These are phyloP conservation scores for Brassica carinata DNA, from an alignment of 345 rosid genomes.

Conservation along the genomic window DNA sequence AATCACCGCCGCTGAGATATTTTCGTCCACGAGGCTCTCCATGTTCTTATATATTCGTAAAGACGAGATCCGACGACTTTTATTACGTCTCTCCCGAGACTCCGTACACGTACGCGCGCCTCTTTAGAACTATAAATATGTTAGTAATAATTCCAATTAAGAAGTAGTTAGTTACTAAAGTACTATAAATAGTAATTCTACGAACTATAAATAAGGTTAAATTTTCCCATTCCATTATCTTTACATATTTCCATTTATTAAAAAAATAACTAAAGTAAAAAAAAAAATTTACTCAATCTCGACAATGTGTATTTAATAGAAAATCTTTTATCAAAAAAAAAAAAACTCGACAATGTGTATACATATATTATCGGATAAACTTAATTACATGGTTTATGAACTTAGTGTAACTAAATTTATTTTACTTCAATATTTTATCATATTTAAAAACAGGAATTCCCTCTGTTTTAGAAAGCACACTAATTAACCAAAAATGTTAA, in stretches of 20 bases:
- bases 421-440: too few species aligned
- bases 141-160: not conserved
- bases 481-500: too few species aligned
- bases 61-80: conserved; percentile 44
- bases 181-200: too few species aligned
- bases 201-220: too few species aligned
- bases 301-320: not conserved
- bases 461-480: too few species aligned
- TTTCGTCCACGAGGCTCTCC: conserved; percentile 44
- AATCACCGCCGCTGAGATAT: conserved; percentile 43
- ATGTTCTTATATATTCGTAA: conserved; percentile 26
- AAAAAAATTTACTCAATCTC: too few species aligned
- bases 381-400: not conserved
- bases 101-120: conserved; percentile 30
- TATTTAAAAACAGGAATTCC: too few species aligned
- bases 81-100: conserved; percentile 38
- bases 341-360: not conserved
- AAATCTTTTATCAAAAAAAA: too few species aligned
- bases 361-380: too few species aligned
- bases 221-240: too few species aligned
- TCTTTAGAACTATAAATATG: not conserved
- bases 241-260: not conserved
- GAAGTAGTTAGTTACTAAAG: too few species aligned
- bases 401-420: too few species aligned
- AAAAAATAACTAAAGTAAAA: not conserved